Percentiles rank a stretch among this genome's conserved stretches.
These are phyloP conservation scores for maize (Zea mays) DNA, from an alignment of 176 grass and related monocot genomes.

Conservation along the genomic window DNA sequence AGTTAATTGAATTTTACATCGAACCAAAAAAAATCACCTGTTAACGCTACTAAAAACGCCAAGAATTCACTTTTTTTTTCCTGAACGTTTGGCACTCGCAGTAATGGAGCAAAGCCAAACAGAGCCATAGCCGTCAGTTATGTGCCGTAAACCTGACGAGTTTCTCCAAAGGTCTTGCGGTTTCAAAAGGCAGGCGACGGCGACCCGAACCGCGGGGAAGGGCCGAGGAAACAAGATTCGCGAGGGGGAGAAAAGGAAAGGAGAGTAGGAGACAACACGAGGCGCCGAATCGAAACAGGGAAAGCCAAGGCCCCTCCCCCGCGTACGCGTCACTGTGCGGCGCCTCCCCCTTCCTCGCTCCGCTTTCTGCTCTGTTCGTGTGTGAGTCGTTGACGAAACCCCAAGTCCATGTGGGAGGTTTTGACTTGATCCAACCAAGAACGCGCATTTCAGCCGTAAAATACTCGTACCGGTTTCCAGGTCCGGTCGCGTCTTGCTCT, in stretches of 20 bases:
- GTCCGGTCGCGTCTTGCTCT: conserved; percentile 11
- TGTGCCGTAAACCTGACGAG: background rate
- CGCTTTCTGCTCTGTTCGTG: background rate
- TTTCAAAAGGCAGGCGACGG: conserved; percentile 37
- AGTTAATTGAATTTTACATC: no score
- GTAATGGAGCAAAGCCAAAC: background rate
- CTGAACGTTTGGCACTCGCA: background rate
- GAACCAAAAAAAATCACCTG: background rate
- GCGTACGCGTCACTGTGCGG: background rate
- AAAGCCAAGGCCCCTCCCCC: background rate
- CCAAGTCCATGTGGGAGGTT: conserved; percentile 31
- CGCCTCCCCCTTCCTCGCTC: background rate
- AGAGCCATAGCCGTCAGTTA: background rate
- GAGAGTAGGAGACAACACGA: background rate
- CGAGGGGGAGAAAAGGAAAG: background rate
- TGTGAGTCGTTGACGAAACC: conserved; percentile 39
- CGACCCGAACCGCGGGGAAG: conserved; percentile 14
- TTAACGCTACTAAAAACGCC: background rate
- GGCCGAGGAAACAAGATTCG: background rate
- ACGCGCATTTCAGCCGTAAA: conserved; percentile 38
- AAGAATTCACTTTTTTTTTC: background rate
- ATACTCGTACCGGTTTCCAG: background rate
- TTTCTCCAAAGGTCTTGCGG: background rate
- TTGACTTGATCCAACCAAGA: conserved; percentile 55
- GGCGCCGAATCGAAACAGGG: conserved; percentile 27